Percentiles rank a stretch among this genome's conserved stretches.
Conservation (phyloP, 805 yeast genomes). For the Wickerhamomyces xylosicus region DNA sequence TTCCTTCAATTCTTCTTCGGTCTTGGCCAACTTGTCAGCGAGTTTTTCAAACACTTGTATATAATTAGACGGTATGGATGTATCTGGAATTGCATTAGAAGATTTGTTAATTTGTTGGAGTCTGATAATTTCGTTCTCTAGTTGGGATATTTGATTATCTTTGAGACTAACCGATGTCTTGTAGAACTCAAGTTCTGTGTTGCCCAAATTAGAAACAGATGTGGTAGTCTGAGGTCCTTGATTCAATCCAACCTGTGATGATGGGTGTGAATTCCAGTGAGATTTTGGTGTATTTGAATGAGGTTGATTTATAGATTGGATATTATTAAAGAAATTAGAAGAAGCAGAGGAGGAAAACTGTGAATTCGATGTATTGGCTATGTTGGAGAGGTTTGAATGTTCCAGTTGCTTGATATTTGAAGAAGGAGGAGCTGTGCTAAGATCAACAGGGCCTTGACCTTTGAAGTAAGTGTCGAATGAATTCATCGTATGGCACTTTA, state of each 20-base stretch:
- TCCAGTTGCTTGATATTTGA: slow-evolving; percentile 4
- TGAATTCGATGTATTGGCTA: not conserved
- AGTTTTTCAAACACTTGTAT: slow-evolving; percentile 39
- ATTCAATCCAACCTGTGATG: not conserved
- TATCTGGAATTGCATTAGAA: not conserved
- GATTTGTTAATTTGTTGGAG: not conserved
- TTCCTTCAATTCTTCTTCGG: slow-evolving; percentile 43
- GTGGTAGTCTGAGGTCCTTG: too few relatives aligned
- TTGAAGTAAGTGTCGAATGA: not conserved
- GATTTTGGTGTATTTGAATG: not conserved
- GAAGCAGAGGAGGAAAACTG: not conserved
- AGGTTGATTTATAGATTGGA: not conserved
- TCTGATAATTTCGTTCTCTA: not conserved
- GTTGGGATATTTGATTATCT: not conserved
- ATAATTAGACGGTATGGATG: slow-evolving; percentile 29
- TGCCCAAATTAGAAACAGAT: not conserved
- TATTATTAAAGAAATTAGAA: not conserved
- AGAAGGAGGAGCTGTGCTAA: slow-evolving; percentile 10
- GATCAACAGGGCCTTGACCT: slow-evolving; percentile 4
- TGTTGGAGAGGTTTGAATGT: slow-evolving; percentile 1
- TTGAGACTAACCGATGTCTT: not conserved
- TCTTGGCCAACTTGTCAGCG: slow-evolving; percentile 34
- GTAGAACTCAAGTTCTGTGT: not conserved
- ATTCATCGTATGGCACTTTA: too few relatives aligned
- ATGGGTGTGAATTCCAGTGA: not conserved